Conservation (phyloP, 2,329 filamentous ascomycete species). For the Paracoccidioides brasiliensis region DNA sequence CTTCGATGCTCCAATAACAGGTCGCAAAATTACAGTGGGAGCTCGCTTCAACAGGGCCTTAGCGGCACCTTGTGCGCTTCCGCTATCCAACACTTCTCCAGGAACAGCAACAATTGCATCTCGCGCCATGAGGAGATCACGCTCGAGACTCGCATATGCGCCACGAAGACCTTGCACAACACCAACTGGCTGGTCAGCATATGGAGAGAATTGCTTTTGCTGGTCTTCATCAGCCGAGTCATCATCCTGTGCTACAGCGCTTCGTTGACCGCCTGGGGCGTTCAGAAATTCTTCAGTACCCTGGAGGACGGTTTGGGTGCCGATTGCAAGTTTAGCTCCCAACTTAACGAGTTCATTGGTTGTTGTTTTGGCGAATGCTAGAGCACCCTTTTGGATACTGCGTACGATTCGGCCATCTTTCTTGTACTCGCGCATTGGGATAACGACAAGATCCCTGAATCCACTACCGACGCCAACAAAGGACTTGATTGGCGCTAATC, state of each 20-base stretch:
- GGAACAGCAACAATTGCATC: constrained; percentile 94
- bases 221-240: constrained; percentile 52
- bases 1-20: constrained; percentile 80
- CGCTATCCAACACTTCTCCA: constrained; percentile 76
- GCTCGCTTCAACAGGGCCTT: constrained; percentile 65
- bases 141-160: constrained; percentile 67
- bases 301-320: constrained; percentile 85
- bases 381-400: constrained; percentile 79
- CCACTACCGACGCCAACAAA: constrained; percentile 84
- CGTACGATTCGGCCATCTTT: constrained; percentile 89
- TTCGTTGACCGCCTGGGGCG: constrained; percentile 19
- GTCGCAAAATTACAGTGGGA: constrained; percentile 84
- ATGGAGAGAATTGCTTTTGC: constrained; percentile 70
- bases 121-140: constrained; percentile 72
- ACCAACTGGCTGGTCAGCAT: constrained; percentile 85
- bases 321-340: constrained; percentile 85
- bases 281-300: constrained; percentile 69
- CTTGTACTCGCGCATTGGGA: constrained; percentile 82
- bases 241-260: constrained; percentile 43
- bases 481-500: constrained; percentile 77
- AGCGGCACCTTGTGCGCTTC: constrained; percentile 66
- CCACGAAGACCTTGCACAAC: constrained; percentile 75
- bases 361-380: constrained; percentile 83
- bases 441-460: constrained; percentile 70
- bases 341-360: constrained; percentile 89